Evolutionary conservation across 2,329 filamentous ascomycete species (phyloP).

Genomic region (Colletotrichum camelliae): DNA sequence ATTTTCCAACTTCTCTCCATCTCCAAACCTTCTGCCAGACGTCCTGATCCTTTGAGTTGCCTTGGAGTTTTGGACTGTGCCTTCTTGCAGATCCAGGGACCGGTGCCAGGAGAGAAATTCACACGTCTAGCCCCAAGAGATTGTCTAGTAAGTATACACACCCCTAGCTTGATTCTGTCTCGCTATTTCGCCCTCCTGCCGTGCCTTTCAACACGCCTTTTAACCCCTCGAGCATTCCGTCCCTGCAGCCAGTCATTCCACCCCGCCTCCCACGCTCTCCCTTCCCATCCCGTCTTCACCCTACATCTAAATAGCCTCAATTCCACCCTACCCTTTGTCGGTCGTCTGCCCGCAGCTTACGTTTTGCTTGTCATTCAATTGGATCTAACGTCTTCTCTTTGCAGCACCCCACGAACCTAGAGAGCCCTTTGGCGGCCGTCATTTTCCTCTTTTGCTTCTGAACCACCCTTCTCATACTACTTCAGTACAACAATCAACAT

Average conservation of each 20-base stretch:
- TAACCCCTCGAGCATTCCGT: conserved; percentile 16
- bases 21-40: not conserved
- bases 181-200: not conserved
- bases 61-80: not conserved
- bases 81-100: not conserved
- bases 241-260: not conserved
- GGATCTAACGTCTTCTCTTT: not conserved
- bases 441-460: not conserved
- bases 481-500: conserved; percentile 55
- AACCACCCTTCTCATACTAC: not conserved
- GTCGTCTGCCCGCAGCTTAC: not conserved
- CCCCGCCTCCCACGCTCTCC: not conserved
- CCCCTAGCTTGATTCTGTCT: conserved; percentile 6
- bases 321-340: not conserved
- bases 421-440: conserved; percentile 4
- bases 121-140: not conserved
- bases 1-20: not conserved
- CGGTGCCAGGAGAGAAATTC: conserved; percentile 7
- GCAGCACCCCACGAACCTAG: conserved; percentile 2
- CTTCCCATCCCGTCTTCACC: not conserved
- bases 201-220: conserved; percentile 1
- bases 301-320: conserved; percentile 5
- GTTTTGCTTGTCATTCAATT: not conserved
- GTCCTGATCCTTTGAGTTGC: not conserved
- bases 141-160: conserved; percentile 5